These are phyloP conservation scores for Lunasporangiospora selenospora DNA, from an alignment of 192 early-diverging fungal genomes.

Conservation along the genomic window DNA sequence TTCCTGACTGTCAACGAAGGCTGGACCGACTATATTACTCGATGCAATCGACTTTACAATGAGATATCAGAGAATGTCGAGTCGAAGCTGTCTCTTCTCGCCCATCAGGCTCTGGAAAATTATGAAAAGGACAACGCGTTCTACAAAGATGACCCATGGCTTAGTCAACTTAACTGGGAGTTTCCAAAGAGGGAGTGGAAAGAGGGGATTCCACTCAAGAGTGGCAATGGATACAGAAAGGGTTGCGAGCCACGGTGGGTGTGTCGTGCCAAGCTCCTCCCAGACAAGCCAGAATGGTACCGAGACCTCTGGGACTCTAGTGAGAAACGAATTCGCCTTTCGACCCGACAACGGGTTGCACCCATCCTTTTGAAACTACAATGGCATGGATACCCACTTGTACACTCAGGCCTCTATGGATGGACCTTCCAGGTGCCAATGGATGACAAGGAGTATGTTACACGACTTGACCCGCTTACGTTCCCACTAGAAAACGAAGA, in stretches of 20 bases:
- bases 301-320: conserved; percentile 75
- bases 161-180: conserved; percentile 81
- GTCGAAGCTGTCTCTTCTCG: conserved; percentile 53
- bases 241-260: conserved; percentile 54
- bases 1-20: conserved; percentile 82
- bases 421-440: conserved; percentile 84
- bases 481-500: conserved; percentile 41
- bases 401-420: conserved; percentile 68
- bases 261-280: conserved; percentile 49
- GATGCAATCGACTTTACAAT: conserved; percentile 59
- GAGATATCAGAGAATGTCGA: conserved; percentile 60
- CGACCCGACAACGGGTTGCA: conserved; percentile 72
- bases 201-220: conserved; percentile 45
- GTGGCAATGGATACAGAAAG: conserved; percentile 31
- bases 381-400: conserved; percentile 85
- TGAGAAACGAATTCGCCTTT: conserved; percentile 64
- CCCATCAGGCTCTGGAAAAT: conserved; percentile 48
- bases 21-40: conserved; percentile 78
- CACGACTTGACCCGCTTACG: conserved; percentile 10
- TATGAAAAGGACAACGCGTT: conserved; percentile 24
- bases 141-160: conserved; percentile 76
- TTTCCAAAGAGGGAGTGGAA: conserved; percentile 36
- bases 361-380: conserved; percentile 85
- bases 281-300: conserved; percentile 83
- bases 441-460: conserved; percentile 34